These are phyloP conservation scores for Prunus padus DNA, from an alignment of 306 rosid genomes.

Conservation along the genomic window DNA sequence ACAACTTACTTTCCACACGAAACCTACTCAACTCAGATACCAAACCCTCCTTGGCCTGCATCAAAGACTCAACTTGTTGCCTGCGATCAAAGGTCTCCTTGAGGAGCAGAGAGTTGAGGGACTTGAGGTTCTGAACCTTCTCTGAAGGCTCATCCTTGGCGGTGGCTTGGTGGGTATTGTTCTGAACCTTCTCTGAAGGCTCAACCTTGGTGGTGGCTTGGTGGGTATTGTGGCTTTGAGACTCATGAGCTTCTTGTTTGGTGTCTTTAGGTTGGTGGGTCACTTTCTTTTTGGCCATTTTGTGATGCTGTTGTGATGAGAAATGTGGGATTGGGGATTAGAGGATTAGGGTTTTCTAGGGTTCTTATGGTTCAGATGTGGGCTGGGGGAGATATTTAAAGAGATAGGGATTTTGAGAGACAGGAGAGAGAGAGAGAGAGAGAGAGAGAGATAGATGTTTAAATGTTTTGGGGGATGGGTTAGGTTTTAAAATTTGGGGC, in stretches of 20 bases:
- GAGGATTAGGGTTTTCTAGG: constrained; percentile 43
- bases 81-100: constrained; percentile 54
- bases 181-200: constrained; percentile 43
- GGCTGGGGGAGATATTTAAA: not conserved
- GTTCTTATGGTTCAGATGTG: constrained; percentile 27
- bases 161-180: constrained; percentile 12
- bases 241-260: constrained; percentile 17
- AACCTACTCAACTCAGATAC: constrained; percentile 32
- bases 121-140: constrained; percentile 61
- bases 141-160: constrained; percentile 38
- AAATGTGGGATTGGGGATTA: constrained; percentile 17
- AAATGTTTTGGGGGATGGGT: constrained; percentile 9
- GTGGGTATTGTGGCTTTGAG: not conserved
- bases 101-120: constrained; percentile 60
- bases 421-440: not conserved
- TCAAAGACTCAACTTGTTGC: constrained; percentile 43
- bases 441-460: not conserved
- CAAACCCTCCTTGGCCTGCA: constrained; percentile 28
- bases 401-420: not conserved
- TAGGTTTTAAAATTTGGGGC: constrained; percentile 35
- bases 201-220: constrained; percentile 2
- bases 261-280: constrained; percentile 29
- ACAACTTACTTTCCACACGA: constrained; percentile 26
- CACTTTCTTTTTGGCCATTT: constrained; percentile 71
- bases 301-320: constrained; percentile 13